Percentiles rank a stretch among this genome's conserved stretches.
phyloP scores from a whole-genome alignment of 208 protist genomes.

The Wallacemonas sp. region DNA sequence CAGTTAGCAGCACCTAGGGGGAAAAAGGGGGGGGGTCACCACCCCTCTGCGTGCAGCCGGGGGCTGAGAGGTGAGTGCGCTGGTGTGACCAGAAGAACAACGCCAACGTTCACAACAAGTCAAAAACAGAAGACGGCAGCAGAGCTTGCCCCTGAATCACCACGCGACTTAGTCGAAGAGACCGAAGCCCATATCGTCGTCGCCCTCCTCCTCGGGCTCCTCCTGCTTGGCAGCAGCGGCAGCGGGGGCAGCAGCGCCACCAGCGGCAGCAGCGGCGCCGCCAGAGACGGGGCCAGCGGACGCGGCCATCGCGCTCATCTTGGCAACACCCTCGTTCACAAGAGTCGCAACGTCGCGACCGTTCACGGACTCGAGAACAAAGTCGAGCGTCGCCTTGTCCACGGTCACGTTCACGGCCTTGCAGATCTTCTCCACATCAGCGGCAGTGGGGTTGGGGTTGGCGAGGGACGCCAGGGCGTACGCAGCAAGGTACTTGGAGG shows the following conservation, averaged over 20 bases:
- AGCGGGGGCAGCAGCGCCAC: constrained; percentile 32
- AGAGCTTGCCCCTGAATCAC: too few relatives aligned
- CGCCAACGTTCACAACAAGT: too few relatives aligned
- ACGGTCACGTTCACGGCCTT: constrained; percentile 69
- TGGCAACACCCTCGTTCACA: constrained; percentile 71
- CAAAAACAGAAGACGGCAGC: too few relatives aligned
- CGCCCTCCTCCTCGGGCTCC: constrained; percentile 80
- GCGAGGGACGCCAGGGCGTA: constrained; percentile 87
- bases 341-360: constrained; percentile 78
- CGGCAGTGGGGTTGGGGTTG: constrained; percentile 69
- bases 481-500: constrained; percentile 91
- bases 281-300: constrained; percentile 36
- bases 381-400: constrained; percentile 75
- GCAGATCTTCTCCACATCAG: constrained; percentile 88
- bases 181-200: constrained; percentile 91
- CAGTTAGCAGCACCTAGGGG: too few relatives aligned
- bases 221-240: constrained; percentile 54
- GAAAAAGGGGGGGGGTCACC: too few relatives aligned
- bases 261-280: constrained; percentile 34
- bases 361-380: constrained; percentile 76
- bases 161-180: constrained; percentile 87
- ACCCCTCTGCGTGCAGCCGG: too few relatives aligned
- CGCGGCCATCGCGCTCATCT: constrained; percentile 72
- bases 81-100: too few relatives aligned
- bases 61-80: too few relatives aligned